These are phyloP conservation scores for Colletotrichum camelliae DNA, from an alignment of 2,329 filamentous ascomycete species.

Conservation along the genomic window DNA sequence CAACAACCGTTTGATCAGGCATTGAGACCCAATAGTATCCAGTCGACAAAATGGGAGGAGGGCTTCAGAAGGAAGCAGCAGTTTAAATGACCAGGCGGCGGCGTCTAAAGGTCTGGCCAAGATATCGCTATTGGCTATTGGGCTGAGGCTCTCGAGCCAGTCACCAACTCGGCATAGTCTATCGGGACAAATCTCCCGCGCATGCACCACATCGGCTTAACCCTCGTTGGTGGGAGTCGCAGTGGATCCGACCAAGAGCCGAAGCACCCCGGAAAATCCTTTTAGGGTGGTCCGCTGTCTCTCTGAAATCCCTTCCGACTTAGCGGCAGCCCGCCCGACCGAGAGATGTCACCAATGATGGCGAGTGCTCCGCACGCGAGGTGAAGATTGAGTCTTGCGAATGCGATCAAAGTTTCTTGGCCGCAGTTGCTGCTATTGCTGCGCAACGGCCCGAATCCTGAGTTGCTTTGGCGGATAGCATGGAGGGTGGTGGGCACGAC, in stretches of 20 bases:
- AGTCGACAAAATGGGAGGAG: neutral
- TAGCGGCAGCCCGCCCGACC: neutral
- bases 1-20: neutral
- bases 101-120: neutral
- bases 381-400: neutral
- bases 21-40: neutral
- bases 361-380: neutral
- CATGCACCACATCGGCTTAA: constrained; percentile 6
- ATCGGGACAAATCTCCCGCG: constrained; percentile 7
- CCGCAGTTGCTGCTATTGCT: neutral
- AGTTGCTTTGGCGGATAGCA: neutral
- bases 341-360: neutral
- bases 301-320: neutral
- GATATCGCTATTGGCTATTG: neutral
- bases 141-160: constrained; percentile 1
- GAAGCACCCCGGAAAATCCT: constrained; percentile 16
- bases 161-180: constrained; percentile 9
- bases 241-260: constrained; percentile 2
- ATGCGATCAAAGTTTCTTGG: neutral
- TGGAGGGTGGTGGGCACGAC: neutral
- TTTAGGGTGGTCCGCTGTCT: neutral
- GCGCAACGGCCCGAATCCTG: neutral
- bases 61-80: neutral
- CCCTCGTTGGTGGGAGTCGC: neutral
- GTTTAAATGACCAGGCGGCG: neutral